Base-by-base conservation (phyloP, 208 protist species). In the Trypanosomatidae sp. region DNA sequence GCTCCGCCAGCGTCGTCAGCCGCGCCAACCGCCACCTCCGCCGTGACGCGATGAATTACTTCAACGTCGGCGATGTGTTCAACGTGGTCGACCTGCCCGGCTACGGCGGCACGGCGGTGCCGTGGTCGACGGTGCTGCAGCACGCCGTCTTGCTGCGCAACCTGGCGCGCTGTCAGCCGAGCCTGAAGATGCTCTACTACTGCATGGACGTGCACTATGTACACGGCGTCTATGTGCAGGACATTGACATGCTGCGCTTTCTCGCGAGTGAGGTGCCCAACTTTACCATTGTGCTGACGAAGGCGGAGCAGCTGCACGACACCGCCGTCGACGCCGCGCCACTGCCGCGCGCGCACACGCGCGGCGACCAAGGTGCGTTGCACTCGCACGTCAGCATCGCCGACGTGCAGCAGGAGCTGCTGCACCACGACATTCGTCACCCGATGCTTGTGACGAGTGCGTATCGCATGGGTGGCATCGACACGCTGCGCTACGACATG, bases 121-220 rank as follows among this genome's bases (percentile, higher is more conserved):
- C 83, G 26, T 92, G 78, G 76, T 77, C 77, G 4, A 68, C 68
- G 3, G 52, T 88, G 11, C 62, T 92, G 40, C 78, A 88, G 41
- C 78, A 92, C 48, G 83, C 83, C 13, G 66, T 82, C 13, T 60
- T 92, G 7, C 58, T 92, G 22, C 65, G 83, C 20, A 92, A 92
- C 61, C 87, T 87, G 47, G 61, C 51, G 13, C 78, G 69, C 5
- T 84, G 48, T 32, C 74, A 85, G 47, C 83, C 83, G 4, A 84
- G 61, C 37, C 50, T 92, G 7, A 92, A 92, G 51, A 92, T 92
- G 84, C 49, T 92, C 0, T 92, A 92, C 61, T 92, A 92, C 54
- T 88, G 76, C 63, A 82, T 92, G 73, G 84, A 92, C 53, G 76
- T 85, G n/a, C 66, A 87, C 53, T 85, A 83, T 54, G 82, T 77